These are phyloP conservation scores for Cyclotella choctawhatcheeana DNA, from an alignment of 108 stramenopile species.

Conservation along the genomic window DNA sequence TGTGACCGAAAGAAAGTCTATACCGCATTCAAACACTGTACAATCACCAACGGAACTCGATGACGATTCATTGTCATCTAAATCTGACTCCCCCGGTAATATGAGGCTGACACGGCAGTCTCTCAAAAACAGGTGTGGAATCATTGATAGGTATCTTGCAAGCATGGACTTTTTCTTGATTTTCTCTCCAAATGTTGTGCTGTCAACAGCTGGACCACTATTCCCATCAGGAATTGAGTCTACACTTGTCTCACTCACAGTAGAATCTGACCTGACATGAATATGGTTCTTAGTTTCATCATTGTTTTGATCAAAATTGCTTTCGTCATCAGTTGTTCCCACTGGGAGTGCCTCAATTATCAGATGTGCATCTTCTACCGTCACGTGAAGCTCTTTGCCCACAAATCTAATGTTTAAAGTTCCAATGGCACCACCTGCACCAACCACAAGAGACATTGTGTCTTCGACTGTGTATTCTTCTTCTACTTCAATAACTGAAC, in stretches of 20 bases:
- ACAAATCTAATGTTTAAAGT: constrained; percentile 68
- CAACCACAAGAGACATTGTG: constrained; percentile 59
- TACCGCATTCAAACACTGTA: constrained; percentile 66
- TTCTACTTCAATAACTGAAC: constrained; percentile 45
- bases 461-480: constrained; percentile 52
- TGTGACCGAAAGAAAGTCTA: constrained; percentile 78
- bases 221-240: constrained; percentile 10
- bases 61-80: constrained; percentile 29
- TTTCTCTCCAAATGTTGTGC: constrained; percentile 66
- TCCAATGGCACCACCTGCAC: constrained; percentile 74
- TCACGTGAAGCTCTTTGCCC: constrained; percentile 70
- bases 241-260: constrained; percentile 6
- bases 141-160: constrained; percentile 60
- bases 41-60: constrained; percentile 45
- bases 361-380: constrained; percentile 80
- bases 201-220: constrained; percentile 17
- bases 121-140: constrained; percentile 78
- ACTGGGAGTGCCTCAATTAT: constrained; percentile 66
- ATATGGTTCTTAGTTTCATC: background rate
- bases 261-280: constrained; percentile 7
- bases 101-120: constrained; percentile 74
- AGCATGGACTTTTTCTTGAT: constrained; percentile 70
- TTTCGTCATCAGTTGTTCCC: constrained; percentile 27
- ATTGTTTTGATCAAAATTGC: constrained; percentile 10
- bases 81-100: constrained; percentile 48